These are phyloP conservation scores for Vigna nakashimae DNA, from an alignment of 306 rosid genomes.

Conservation along the genomic window DNA sequence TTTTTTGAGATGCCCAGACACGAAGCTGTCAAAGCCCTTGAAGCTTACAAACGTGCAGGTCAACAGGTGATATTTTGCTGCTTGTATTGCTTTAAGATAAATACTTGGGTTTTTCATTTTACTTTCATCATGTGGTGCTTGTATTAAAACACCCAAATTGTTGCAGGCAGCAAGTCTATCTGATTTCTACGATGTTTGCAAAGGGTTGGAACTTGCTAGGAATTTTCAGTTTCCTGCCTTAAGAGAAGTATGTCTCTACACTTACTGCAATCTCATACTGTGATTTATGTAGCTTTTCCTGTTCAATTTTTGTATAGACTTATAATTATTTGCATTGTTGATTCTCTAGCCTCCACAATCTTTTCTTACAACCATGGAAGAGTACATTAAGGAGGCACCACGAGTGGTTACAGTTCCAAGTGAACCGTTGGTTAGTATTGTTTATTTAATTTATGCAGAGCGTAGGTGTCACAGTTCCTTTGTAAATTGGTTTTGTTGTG, in stretches of 20 bases:
- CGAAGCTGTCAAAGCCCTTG: conserved; percentile 91
- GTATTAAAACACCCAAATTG: conserved; percentile 33
- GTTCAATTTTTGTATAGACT: conserved; percentile 24
- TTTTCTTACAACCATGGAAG: conserved; percentile 95
- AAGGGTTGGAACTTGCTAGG: conserved; percentile 96
- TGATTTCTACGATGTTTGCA: conserved; percentile 92
- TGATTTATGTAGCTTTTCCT: conserved; percentile 10
- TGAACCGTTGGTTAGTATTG: conserved; percentile 84
- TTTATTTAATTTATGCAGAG: conserved; percentile 19
- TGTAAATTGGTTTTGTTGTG: conserved; percentile 18
- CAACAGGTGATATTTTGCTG: conserved; percentile 73
- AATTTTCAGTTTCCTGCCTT: conserved; percentile 96
- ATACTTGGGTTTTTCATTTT: conserved; percentile 25
- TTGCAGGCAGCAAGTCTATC: conserved; percentile 86
- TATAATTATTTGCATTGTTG: conserved; percentile 34
- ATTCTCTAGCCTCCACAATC: conserved; percentile 92
- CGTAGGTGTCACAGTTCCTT: neutral
- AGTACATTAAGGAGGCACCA: conserved; percentile 94
- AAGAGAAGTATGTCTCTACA: conserved; percentile 69
- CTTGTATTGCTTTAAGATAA: conserved; percentile 15
- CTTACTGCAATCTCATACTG: conserved; percentile 23
- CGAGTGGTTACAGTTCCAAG: conserved; percentile 79
- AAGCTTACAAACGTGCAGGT: conserved; percentile 94
- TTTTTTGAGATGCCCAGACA: conserved; percentile 99
- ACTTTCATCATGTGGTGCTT: conserved; percentile 33